Percentiles rank a stretch among this genome's conserved stretches.
Conservation (phyloP, 495 filamentous ascomycete species). For the Penicillium pancosmium region DNA sequence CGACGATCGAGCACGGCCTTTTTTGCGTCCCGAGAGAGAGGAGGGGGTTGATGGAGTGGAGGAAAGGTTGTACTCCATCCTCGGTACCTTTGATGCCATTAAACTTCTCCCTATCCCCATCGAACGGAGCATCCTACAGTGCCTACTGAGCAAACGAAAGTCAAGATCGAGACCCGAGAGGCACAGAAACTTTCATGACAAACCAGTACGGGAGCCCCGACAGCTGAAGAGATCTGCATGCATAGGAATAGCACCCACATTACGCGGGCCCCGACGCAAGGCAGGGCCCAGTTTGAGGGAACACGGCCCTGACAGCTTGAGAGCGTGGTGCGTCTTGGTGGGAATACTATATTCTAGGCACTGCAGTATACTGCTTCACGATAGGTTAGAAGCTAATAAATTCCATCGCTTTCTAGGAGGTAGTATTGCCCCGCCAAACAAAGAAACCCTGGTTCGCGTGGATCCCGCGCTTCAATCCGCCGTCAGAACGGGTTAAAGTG, state of each 20-base stretch:
- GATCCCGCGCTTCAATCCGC: slow-evolving; percentile 20
- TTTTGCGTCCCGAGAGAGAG: slow-evolving; percentile 1
- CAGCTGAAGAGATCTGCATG: slow-evolving; percentile 25
- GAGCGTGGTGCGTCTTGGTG: neutral
- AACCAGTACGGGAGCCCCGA: slow-evolving; percentile 14
- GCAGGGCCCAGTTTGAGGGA: slow-evolving; percentile 18
- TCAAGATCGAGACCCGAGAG: neutral
- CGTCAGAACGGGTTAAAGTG: neutral
- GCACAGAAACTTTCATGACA: neutral
- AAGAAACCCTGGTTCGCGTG: slow-evolving; percentile 22
- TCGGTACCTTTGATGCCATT: slow-evolving; percentile 1
- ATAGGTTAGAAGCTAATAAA: neutral
- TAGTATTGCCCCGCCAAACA: slow-evolving; percentile 9
- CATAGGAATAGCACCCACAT: slow-evolving; percentile 28
- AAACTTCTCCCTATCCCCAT: neutral
- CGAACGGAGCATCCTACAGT: neutral
- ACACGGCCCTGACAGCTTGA: slow-evolving; percentile 11
- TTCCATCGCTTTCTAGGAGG: slow-evolving; percentile 3
- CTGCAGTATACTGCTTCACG: neutral
- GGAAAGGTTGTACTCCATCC: slow-evolving; percentile 2
- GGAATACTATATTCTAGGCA: neutral
- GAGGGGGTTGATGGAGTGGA: neutral
- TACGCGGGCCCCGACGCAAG: slow-evolving; percentile 21
- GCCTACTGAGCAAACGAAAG: neutral
- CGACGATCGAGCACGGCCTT: slow-evolving; percentile 24